Base-by-base conservation (phyloP, 2,329 filamentous ascomycete genomes). In the Aspergillus cejpii region DNA sequence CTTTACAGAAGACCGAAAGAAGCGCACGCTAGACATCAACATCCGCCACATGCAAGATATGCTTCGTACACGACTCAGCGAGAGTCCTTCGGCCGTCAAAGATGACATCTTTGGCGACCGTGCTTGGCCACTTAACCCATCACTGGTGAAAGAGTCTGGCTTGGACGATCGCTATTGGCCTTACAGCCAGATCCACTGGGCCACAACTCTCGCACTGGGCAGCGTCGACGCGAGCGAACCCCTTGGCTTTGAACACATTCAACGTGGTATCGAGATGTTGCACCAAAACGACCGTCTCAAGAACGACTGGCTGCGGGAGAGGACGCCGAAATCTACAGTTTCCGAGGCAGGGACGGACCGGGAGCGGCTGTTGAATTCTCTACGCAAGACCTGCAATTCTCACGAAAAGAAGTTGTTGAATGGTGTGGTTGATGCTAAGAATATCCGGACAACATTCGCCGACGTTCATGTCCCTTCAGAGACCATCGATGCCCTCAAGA, bases 401-500 rank as follows among this genome's bases (percentile, higher is more conserved):
- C 83, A 95, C 53, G 92, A 97, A 65, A 87, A 87, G 64, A 84
- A 83, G 55, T 75, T 98, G 6, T 72, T 95, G 37, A 78, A 80
- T 3, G 89, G 91, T 7, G 83, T 97, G 2, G 81, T 95, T 27
- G 81, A 95, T 59, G 80, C 87, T 5, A 75, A 83, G 37, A 85
- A 85, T 57, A 87, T 98, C 53, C 82, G 82, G 49, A 94, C 87
- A 0, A 94, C 87, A 0, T 98, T 97, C 61, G 75, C 79, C 19
- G 86, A 95, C 62, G 85, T 98, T 15, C 87, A 94, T 57, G 88
- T 84, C 1, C 82, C 89, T 0, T 68, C 76, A 0, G 87, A 90
- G 48, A 95, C 88, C 2, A 85, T 94, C 23, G 87, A 92, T 17
- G 85, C 90, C 1, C 75, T 98, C 43, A 89, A 91, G 63, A 87